These are phyloP conservation scores for Schizopora paradoxa DNA, from an alignment of 1,284 basidiomycete genomes.

Conservation along the genomic window DNA sequence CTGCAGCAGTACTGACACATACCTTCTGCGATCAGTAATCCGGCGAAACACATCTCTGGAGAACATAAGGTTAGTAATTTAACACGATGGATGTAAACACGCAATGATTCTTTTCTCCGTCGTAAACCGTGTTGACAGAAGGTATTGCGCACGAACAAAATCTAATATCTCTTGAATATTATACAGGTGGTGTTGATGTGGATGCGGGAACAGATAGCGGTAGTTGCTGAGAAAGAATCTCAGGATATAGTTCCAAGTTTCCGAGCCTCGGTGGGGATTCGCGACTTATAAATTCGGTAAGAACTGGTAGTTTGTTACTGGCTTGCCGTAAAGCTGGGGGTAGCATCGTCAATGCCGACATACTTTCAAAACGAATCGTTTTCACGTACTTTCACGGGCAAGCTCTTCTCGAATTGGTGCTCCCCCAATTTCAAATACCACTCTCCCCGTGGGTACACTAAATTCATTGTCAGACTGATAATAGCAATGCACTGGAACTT, in stretches of 20 bases:
- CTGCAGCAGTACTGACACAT: no score
- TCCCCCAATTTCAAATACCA: conserved; percentile 94
- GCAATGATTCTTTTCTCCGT: no score
- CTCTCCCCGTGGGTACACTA: conserved; percentile 87
- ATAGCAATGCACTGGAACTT: not conserved
- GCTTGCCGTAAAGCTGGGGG: conserved; percentile 80
- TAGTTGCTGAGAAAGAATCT: conserved; percentile 4
- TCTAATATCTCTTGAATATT: no score
- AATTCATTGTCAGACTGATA: not conserved
- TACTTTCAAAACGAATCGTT: conserved; percentile 4
- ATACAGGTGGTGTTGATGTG: no score
- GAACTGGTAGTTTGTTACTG: conserved; percentile 84
- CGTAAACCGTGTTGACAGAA: no score
- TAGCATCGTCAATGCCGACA: conserved; percentile 6
- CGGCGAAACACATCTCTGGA: no score
- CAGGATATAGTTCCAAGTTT: conserved; percentile 50
- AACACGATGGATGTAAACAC: no score
- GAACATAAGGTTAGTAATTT: no score
- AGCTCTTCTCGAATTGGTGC: conserved; percentile 87
- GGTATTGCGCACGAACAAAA: no score
- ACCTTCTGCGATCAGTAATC: no score
- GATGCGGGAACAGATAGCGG: conserved; percentile 1
- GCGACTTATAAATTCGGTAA: conserved; percentile 83
- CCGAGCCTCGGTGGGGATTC: conserved; percentile 78
- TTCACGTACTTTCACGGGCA: conserved; percentile 79